Evolutionary conservation across 2,329 filamentous ascomycete genomes (phyloP), one percentile per base, ranked within the genome.

Genomic region (Diaporthe ampelina): DNA sequence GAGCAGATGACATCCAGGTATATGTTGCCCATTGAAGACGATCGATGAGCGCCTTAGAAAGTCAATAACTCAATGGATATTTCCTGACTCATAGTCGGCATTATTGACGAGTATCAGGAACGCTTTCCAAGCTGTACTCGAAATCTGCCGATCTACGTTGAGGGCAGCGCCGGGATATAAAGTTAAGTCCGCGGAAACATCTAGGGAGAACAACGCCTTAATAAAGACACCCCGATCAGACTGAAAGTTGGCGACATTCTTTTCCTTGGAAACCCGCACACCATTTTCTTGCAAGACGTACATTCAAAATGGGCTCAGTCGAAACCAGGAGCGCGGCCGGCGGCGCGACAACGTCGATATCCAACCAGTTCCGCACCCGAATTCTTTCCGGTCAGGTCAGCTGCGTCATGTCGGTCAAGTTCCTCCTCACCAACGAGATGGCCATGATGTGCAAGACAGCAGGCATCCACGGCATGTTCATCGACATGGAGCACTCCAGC

Each of bases 401-500:
- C 37, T 37, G 37, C 24, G 37, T 63, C 17, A 32, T 63, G 24
- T 63, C 58, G n/a, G 58, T 63, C 13, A 63, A 63, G n/a, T 63
- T 45, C 37, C 11, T 63, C n/a, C 37, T 63, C 24, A 63, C 58
- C 58, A 63, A 63, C 59, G 83, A 84, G 70, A 78, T 83, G 24
- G 80, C 81, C 21, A 82, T 83, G 79, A 82, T 85, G 78, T 79
- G 79, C 70, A 84, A 84, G 73, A 84, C 81, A 69, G 83, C 85
- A 15, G 84, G 84, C 10, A 81, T 84, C 68, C 81, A 85, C 65
- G 84, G 81, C 54, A 79, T 86, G 52, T 81, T 86, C 73, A 83
- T 87, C 73, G 84, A 87, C 70, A 84, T 86, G 83, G 85, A 87
- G 74, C 85, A 86, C 74, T 84, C 82, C 3, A 77, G 82, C 2